Conservation (phyloP, 352 stramenopile genomes). For the Thalassiosira hispida region DNA sequence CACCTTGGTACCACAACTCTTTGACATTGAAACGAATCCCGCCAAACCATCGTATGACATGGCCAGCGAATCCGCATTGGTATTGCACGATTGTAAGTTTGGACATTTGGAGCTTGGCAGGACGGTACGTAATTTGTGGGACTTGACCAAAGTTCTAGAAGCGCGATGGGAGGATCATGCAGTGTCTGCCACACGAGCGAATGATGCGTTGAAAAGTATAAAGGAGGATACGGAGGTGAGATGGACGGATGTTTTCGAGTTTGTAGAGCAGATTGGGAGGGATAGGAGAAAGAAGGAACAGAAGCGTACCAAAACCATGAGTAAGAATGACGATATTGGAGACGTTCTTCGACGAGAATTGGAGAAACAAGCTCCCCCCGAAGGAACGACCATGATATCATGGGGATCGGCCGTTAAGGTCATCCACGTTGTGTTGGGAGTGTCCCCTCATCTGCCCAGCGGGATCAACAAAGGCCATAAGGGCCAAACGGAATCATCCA, state of each 20-base stretch:
- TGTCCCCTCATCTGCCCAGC: conserved; percentile 34
- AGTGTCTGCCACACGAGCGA: conserved; percentile 83
- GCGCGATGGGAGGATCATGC: conserved; percentile 89
- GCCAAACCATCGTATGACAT: conserved; percentile 92
- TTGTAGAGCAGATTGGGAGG: conserved; percentile 54
- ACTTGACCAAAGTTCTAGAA: conserved; percentile 85
- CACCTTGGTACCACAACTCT: conserved; percentile 88
- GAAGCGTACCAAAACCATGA: conserved; percentile 23
- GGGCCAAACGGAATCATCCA: conserved; percentile 43
- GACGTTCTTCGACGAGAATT: conserved; percentile 20
- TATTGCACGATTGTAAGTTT: conserved; percentile 97
- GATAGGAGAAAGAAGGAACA: conserved; percentile 64
- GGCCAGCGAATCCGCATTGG: conserved; percentile 92
- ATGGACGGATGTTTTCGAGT: conserved; percentile 63
- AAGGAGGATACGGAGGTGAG: conserved; percentile 43
- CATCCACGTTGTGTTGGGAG: conserved; percentile 34
- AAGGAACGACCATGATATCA: conserved; percentile 14
- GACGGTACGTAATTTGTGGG: conserved; percentile 68
- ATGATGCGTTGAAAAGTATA: conserved; percentile 72
- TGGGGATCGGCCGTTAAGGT: conserved; percentile 46
- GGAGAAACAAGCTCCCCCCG: background rate
- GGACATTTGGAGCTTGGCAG: conserved; percentile 80
- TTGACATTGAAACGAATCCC: conserved; percentile 92
- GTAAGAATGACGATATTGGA: conserved; percentile 1
- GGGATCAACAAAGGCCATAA: conserved; percentile 50